A percentile compares a stretch with the other conserved stretches of the same genome.
Conservation (phyloP, 169 alveolate species). For the Babesia sp. region DNA sequence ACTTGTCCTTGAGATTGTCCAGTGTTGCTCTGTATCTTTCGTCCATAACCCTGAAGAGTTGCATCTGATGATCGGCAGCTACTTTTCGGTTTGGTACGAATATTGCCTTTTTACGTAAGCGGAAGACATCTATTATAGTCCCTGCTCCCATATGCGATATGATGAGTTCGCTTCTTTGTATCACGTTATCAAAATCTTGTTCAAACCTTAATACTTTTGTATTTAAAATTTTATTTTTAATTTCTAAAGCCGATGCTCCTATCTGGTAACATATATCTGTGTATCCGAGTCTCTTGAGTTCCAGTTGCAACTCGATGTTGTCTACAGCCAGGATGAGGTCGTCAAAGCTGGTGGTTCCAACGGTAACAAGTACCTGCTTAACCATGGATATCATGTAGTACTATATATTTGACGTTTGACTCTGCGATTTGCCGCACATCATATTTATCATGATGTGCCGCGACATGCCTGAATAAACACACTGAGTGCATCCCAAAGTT, state of each 20-base stretch:
- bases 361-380: slow-evolving; percentile 57
- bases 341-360: slow-evolving; percentile 64
- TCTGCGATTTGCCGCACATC: too few relatives aligned
- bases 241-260: slow-evolving; percentile 18
- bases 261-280: slow-evolving; percentile 52
- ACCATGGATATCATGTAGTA: neutral
- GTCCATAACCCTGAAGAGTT: slow-evolving; percentile 69
- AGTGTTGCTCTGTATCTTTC: slow-evolving; percentile 39
- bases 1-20: slow-evolving; percentile 28
- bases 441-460: too few relatives aligned
- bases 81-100: slow-evolving; percentile 78
- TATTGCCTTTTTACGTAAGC: slow-evolving; percentile 75
- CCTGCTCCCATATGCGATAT: slow-evolving; percentile 88
- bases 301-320: slow-evolving; percentile 22
- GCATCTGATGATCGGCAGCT: slow-evolving; percentile 82
- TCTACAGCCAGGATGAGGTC: slow-evolving; percentile 42
- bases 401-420: neutral
- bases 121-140: slow-evolving; percentile 77
- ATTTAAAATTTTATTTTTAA: neutral
- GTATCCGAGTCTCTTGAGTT: slow-evolving; percentile 50
- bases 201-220: slow-evolving; percentile 52
- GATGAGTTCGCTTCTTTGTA: slow-evolving; percentile 72
- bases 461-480: too few relatives aligned
- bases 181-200: slow-evolving; percentile 60
- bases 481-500: too few relatives aligned